phyloP scores from a whole-genome alignment of 2,329 filamentous ascomycete species.

The Remersonia thermophila region DNA sequence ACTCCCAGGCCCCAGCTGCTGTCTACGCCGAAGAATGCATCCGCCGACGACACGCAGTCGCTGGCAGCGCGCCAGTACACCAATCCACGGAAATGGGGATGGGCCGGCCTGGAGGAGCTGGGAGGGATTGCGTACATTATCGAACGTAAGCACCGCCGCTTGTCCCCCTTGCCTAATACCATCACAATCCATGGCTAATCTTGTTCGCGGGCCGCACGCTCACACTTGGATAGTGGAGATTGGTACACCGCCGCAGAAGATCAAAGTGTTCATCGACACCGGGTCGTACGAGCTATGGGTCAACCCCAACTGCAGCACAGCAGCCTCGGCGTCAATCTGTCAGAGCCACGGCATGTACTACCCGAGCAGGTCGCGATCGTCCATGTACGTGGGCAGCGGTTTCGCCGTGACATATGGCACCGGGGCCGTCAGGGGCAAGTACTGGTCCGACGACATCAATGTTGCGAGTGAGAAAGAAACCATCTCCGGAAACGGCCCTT shows the following conservation, averaged over 20 bases:
- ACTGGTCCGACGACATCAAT: constrained; percentile 23
- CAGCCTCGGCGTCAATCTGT: constrained; percentile 22
- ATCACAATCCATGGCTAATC: too few species aligned
- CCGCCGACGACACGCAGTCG: not conserved
- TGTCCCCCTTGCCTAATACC: too few species aligned
- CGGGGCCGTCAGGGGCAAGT: constrained; percentile 22
- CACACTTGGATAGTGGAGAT: constrained; percentile 22
- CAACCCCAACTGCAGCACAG: constrained; percentile 24
- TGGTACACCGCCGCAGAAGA: constrained; percentile 24
- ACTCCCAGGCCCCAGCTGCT: not conserved
- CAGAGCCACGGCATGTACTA: constrained; percentile 23
- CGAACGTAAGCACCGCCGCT: constrained; percentile 17
- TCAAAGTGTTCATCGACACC: constrained; percentile 26
- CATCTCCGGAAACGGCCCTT: too few species aligned
- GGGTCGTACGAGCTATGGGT: constrained; percentile 28
- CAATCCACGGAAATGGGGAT: constrained; percentile 13
- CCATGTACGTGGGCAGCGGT: constrained; percentile 17
- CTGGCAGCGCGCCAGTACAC: not conserved
- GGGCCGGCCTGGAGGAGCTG: constrained; percentile 15
- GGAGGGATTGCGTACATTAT: constrained; percentile 25
- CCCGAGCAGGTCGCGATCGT: constrained; percentile 21
- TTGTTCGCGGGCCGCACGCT: not conserved
- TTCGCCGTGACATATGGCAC: constrained; percentile 23
- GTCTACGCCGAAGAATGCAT: too few species aligned
- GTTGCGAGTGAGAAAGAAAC: constrained; percentile 20